Evolutionary conservation across 202 grass and related monocot species (phyloP).

Genomic region (Miscanthus sacchariflorus): DNA sequence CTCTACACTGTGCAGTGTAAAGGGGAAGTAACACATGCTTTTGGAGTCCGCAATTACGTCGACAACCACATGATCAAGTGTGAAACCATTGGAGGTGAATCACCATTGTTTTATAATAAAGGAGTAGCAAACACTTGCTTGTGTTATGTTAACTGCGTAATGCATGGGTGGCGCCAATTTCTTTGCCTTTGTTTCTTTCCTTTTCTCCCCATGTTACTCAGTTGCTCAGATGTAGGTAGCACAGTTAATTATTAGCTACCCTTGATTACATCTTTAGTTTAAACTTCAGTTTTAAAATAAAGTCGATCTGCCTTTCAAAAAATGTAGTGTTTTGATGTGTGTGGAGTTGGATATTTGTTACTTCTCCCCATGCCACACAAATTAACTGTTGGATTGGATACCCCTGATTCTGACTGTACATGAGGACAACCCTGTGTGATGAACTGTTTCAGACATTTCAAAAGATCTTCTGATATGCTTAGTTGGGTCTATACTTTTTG

Average conservation of each 20-base stretch:
- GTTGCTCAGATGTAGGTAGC: not conserved
- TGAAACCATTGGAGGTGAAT: constrained; percentile 28
- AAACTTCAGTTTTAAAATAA: not conserved
- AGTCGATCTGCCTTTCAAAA: not conserved
- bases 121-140: not conserved
- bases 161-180: not conserved
- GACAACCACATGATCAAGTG: constrained; percentile 11
- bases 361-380: constrained; percentile 4
- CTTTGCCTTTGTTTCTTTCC: constrained; percentile 36
- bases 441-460: constrained; percentile 36
- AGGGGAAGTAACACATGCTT: constrained; percentile 25
- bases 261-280: not conserved
- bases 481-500: not conserved
- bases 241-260: not conserved
- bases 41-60: not conserved
- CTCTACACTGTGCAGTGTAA: not conserved
- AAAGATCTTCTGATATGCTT: constrained; percentile 7
- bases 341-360: not conserved
- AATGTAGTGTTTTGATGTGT: not conserved
- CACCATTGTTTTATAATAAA: not conserved
- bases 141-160: not conserved
- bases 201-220: not conserved
- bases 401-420: not conserved
- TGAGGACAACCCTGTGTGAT: not conserved
- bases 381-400: not conserved